Evolutionary conservation across 768 basidiomycete species (phyloP).

Genomic region (Russula sp.): DNA sequence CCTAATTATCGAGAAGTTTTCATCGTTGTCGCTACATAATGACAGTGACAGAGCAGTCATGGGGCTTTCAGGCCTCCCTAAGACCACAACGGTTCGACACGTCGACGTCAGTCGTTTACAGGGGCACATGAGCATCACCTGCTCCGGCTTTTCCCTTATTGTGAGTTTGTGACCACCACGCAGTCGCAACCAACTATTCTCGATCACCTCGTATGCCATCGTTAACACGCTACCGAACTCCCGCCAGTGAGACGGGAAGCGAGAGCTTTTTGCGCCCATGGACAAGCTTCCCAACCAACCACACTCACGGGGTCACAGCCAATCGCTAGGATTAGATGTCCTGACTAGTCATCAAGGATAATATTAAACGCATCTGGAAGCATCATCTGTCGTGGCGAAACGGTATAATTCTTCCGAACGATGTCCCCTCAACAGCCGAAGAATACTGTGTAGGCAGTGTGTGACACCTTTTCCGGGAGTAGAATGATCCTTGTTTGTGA

Average conservation of each 20-base stretch:
- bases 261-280: slow-evolving; percentile 57
- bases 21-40: slow-evolving; percentile 5
- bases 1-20: not conserved
- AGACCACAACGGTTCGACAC: slow-evolving; percentile 52
- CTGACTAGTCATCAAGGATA: slow-evolving; percentile 39
- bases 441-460: not conserved
- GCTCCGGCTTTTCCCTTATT: slow-evolving; percentile 53
- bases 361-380: slow-evolving; percentile 43
- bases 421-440: not conserved
- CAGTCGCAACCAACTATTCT: slow-evolving; percentile 48
- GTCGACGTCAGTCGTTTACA: slow-evolving; percentile 30
- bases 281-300: slow-evolving; percentile 30
- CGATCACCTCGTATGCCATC: slow-evolving; percentile 38
- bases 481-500: not conserved
- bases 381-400: slow-evolving; percentile 47
- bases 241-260: slow-evolving; percentile 53
- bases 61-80: slow-evolving; percentile 46
- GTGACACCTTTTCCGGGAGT: not conserved
- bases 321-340: slow-evolving; percentile 47
- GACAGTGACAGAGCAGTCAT: slow-evolving; percentile 54
- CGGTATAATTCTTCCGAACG: slow-evolving; percentile 32
- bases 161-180: slow-evolving; percentile 43
- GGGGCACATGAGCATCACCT: slow-evolving; percentile 53
- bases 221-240: slow-evolving; percentile 59
- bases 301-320: slow-evolving; percentile 49